phyloP scores from a whole-genome alignment of 192 early-diverging fungal genomes.

The Lobosporangium transversale region DNA sequence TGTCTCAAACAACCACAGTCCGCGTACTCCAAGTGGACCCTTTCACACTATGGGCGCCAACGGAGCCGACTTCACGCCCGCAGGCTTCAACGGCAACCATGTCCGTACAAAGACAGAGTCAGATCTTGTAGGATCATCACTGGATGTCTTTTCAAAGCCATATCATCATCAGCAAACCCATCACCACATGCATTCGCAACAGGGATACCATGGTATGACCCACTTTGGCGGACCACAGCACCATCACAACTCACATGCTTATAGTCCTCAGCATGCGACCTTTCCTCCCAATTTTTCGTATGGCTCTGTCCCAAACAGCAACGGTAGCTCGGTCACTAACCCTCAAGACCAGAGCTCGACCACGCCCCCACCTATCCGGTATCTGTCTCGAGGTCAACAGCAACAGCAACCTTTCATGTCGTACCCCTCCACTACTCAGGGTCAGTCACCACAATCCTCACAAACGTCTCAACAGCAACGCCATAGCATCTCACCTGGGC shows the following conservation, averaged over 20 bases:
- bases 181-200: slow-evolving; percentile 37
- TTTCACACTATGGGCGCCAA: slow-evolving; percentile 54
- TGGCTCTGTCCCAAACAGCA: slow-evolving; percentile 33
- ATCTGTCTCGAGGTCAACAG: slow-evolving; percentile 21
- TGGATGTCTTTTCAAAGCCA: slow-evolving; percentile 44
- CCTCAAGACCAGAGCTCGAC: slow-evolving; percentile 44
- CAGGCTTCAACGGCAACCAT: slow-evolving; percentile 34
- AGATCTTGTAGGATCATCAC: slow-evolving; percentile 31
- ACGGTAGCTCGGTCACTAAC: slow-evolving; percentile 3
- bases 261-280: slow-evolving; percentile 35
- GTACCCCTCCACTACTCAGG: slow-evolving; percentile 37
- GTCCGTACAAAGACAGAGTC: slow-evolving; percentile 45
- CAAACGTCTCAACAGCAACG: slow-evolving; percentile 45
- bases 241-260: slow-evolving; percentile 34
- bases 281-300: slow-evolving; percentile 38
- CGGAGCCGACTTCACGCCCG: slow-evolving; percentile 43
- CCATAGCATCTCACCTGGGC: slow-evolving; percentile 40
- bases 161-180: slow-evolving; percentile 29
- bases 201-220: slow-evolving; percentile 34
- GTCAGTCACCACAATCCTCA: slow-evolving; percentile 41
- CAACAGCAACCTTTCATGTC: slow-evolving; percentile 29
- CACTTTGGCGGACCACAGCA: slow-evolving; percentile 18
- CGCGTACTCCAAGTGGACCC: slow-evolving; percentile 47
- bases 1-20: slow-evolving; percentile 50
- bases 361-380: slow-evolving; percentile 43